A percentile compares a stretch with the other conserved stretches of the same genome.
These are phyloP conservation scores for Suillus clintonianus DNA, from an alignment of 768 basidiomycete species.

Conservation along the genomic window DNA sequence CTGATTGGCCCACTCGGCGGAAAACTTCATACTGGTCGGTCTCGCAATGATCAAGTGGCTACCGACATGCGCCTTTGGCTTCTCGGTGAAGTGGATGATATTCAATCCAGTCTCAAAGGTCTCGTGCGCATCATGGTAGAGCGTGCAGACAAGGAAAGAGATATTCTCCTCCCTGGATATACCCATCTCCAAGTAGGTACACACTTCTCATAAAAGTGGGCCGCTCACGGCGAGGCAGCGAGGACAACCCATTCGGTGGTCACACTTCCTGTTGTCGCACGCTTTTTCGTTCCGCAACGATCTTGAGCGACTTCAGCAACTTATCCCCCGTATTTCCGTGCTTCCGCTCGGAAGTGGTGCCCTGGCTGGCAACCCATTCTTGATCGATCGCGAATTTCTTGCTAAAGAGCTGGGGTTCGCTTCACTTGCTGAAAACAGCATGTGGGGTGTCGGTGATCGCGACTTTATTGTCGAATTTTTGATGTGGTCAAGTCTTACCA, in stretches of 20 bases:
- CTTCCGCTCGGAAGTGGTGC: conserved; percentile 94
- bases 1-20: conserved; percentile 91
- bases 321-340: conserved; percentile 88
- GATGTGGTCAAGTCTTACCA: conserved; percentile 92
- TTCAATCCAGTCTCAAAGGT: conserved; percentile 69
- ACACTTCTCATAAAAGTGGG: background rate
- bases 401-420: conserved; percentile 87
- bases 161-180: conserved; percentile 91
- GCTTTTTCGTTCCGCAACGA: conserved; percentile 92
- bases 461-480: conserved; percentile 97
- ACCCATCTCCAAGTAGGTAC: conserved; percentile 90
- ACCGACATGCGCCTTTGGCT: conserved; percentile 99
- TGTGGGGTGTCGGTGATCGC: conserved; percentile 95
- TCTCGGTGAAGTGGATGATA: conserved; percentile 68
- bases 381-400: conserved; percentile 90
- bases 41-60: conserved; percentile 97
- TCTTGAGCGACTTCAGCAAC: conserved; percentile 79
- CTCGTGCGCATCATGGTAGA: conserved; percentile 89
- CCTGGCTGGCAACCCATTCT: conserved; percentile 95
- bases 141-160: conserved; percentile 91
- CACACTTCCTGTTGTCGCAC: conserved; percentile 93
- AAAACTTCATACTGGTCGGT: conserved; percentile 96
- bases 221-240: conserved; percentile 53
- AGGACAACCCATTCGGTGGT: conserved; percentile 98
- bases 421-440: conserved; percentile 90